A percentile compares a stretch with the other conserved stretches of the same genome.
phyloP scores from a whole-genome alignment of 2,329 filamentous ascomycete genomes.

The Basipetospora chlamydospora region DNA sequence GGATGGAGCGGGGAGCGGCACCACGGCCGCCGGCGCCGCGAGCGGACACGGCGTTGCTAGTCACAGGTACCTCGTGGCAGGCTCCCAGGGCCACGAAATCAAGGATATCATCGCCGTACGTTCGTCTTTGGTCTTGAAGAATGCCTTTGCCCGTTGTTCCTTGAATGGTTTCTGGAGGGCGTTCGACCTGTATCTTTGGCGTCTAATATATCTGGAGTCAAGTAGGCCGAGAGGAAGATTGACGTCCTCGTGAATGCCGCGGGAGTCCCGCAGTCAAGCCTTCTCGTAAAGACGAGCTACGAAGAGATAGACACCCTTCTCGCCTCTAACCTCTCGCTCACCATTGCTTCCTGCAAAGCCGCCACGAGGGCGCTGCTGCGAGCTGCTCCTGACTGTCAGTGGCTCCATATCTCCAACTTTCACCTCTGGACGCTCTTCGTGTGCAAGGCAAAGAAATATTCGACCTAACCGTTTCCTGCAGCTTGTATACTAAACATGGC shows the following conservation, averaged over 20 bases:
- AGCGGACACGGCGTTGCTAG: not conserved
- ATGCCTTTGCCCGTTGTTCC: not conserved
- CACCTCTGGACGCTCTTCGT: too few species aligned
- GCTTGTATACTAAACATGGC: slow-evolving; percentile 71
- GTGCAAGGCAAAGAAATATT: not conserved
- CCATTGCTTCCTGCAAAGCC: slow-evolving; percentile 46
- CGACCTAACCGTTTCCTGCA: slow-evolving; percentile 11
- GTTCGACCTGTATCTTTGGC: too few species aligned
- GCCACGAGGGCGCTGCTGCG: slow-evolving; percentile 12
- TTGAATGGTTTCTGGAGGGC: too few species aligned
- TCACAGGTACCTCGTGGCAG: slow-evolving; percentile 2
- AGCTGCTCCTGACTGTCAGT: slow-evolving; percentile 5
- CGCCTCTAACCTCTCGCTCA: slow-evolving; percentile 54
- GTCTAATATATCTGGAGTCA: too few species aligned
- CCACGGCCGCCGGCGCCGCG: not conserved
- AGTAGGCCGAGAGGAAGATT: slow-evolving; percentile 9
- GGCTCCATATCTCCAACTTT: not conserved
- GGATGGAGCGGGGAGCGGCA: slow-evolving; percentile 5
- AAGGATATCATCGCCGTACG: slow-evolving; percentile 3
- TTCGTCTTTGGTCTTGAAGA: too few species aligned
- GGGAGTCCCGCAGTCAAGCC: slow-evolving; percentile 50
- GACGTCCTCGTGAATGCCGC: slow-evolving; percentile 68
- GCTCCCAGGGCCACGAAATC: not conserved
- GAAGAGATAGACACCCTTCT: slow-evolving; percentile 42
- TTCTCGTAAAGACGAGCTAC: slow-evolving; percentile 42